Evolutionary conservation across 73 alveolate species (phyloP), one percentile per base, ranked within the genome.

Genomic region (Paraurostyla sp.): DNA sequence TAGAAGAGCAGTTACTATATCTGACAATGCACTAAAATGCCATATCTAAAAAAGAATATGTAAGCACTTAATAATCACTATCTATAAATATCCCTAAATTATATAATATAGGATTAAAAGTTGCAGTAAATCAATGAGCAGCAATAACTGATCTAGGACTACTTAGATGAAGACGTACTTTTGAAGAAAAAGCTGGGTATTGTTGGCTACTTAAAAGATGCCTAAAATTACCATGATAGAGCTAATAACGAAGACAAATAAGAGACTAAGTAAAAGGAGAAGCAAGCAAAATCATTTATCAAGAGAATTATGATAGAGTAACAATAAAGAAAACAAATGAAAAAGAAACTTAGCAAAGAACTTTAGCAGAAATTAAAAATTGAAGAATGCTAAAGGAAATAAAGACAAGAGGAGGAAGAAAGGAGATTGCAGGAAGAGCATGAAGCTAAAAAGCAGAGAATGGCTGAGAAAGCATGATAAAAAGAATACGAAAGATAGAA

Each of bases 281-380:
- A 85, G 88, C 48, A 87, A 54, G 93, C 93, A 0, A 51, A 87
- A 42, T 85, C 81, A 15, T 87, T 87, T 60, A 83, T 87, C 16
- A 73, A 75, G 32, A 80, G 82, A 35, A 54, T 87, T 35, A 58
- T 76, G 22, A 58, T 43, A 20, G 93, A 87, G 40, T 76, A 87
- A 46, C 33, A 76, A 40, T 57, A 87, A 18, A 52, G 75, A 30
- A 90, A 87, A 18, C 25, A 45, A 20, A 16, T 16, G 29, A 11
- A 13, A 46, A 16, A 73, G 27, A 40, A 73, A 27, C 23, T n/a
- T 20, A 32, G 46, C 30, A 16, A 69, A 40, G 48, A 75, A 36
- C 35, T 56, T 18, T 40, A 84, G 40, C 29, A 68, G 4, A 29
- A 27, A 40, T 23, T 16, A 0, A 27, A 69, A 30, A 40, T 40